These are phyloP conservation scores for Fragilaria crotonensis DNA, from an alignment of 108 stramenopile genomes.

Conservation along the genomic window DNA sequence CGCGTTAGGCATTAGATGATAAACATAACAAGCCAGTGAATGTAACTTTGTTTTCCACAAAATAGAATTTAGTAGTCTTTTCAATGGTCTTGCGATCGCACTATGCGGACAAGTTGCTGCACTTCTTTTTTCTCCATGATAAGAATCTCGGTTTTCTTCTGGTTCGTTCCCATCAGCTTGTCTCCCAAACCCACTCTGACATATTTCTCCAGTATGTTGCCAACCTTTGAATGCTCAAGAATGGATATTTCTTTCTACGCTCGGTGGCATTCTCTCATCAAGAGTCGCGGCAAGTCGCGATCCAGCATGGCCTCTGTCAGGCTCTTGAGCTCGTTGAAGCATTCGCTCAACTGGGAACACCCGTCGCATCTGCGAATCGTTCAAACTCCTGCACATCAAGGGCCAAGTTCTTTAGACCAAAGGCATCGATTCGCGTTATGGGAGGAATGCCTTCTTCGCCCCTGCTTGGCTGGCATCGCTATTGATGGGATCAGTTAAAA, in stretches of 20 bases:
- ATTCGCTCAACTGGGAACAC: conserved; percentile 79
- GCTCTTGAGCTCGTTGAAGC: conserved; percentile 78
- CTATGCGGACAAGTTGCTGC: conserved; percentile 32
- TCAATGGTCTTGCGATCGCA: background rate
- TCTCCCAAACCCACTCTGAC: conserved; percentile 50
- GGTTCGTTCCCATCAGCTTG: conserved; percentile 38
- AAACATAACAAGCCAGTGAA: background rate
- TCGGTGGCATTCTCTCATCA: conserved; percentile 47
- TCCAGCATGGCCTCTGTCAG: conserved; percentile 73
- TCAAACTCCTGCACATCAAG: conserved; percentile 77
- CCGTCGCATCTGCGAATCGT: conserved; percentile 68
- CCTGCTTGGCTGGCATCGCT: conserved; percentile 13
- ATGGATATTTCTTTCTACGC: conserved; percentile 78
- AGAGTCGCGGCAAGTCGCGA: conserved; percentile 62
- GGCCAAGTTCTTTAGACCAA: conserved; percentile 75
- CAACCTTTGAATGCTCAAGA: conserved; percentile 72
- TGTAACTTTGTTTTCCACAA: background rate
- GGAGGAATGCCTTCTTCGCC: conserved; percentile 52
- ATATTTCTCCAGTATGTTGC: conserved; percentile 57
- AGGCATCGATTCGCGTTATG: conserved; percentile 78
- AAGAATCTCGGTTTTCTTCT: conserved; percentile 36
- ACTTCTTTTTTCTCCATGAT: conserved; percentile 85
- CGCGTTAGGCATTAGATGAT: too few relatives aligned
- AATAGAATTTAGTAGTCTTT: background rate
- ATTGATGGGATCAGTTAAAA: conserved; percentile 49